phyloP scores from a whole-genome alignment of 345 rosid genomes.

The Microthlaspi erraticum region DNA sequence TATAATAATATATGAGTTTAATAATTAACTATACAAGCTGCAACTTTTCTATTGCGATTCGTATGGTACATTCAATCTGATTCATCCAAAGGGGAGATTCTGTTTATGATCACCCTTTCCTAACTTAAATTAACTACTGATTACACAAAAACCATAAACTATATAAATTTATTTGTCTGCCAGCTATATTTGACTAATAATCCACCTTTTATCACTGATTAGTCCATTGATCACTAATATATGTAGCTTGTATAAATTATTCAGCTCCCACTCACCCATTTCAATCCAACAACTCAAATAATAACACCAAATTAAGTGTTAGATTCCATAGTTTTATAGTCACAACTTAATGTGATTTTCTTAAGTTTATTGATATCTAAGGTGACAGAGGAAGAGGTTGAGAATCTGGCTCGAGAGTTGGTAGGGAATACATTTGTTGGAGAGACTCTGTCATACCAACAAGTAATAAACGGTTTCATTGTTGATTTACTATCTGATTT shows the following conservation, averaged over 20 bases:
- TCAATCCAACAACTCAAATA: slow-evolving; percentile 37
- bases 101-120: slow-evolving; percentile 32
- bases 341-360: slow-evolving; percentile 3
- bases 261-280: slow-evolving; percentile 53
- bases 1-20: slow-evolving; percentile 4
- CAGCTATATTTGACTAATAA: slow-evolving; percentile 70
- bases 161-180: slow-evolving; percentile 40
- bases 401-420: too few species aligned
- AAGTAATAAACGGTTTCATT: too few species aligned
- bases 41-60: slow-evolving; percentile 12
- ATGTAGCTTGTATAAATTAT: slow-evolving; percentile 34
- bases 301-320: slow-evolving; percentile 36
- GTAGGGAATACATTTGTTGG: too few species aligned
- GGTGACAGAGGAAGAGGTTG: too few species aligned
- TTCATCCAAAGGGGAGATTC: slow-evolving; percentile 35
- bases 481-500: too few species aligned
- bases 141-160: slow-evolving; percentile 7
- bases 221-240: slow-evolving; percentile 23
- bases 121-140: slow-evolving; percentile 17
- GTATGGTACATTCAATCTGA: slow-evolving; percentile 22
- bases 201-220: slow-evolving; percentile 42
- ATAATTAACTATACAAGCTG: slow-evolving; percentile 7
- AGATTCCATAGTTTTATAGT: slow-evolving; percentile 16
- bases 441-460: too few species aligned
- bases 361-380: neutral